Evolutionary conservation across 345 rosid species (phyloP).

Genomic region (Noccaea caerulescens): DNA sequence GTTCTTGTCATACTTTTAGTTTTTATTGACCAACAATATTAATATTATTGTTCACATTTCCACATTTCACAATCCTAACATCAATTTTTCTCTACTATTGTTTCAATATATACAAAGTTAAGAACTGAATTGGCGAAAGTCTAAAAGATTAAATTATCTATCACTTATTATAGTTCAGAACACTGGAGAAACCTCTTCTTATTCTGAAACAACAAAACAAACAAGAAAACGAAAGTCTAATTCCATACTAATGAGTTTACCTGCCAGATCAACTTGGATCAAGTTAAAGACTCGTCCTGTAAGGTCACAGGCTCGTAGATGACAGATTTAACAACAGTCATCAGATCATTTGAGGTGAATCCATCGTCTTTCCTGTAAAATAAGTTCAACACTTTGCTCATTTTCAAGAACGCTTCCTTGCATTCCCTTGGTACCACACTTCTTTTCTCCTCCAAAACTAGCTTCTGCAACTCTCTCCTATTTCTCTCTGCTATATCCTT

Average conservation of each 20-base stretch:
- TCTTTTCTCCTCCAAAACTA: constrained; percentile 59
- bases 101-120: background rate
- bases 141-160: background rate
- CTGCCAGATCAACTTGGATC: background rate
- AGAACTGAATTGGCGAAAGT: background rate
- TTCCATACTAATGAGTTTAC: background rate
- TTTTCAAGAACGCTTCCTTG: constrained; percentile 78
- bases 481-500: constrained; percentile 41
- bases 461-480: constrained; percentile 55
- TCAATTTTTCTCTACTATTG: background rate
- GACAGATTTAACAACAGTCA: constrained; percentile 53
- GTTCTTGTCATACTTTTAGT: background rate
- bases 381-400: constrained; percentile 68
- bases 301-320: constrained; percentile 52
- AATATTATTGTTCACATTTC: background rate
- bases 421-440: constrained; percentile 68
- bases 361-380: constrained; percentile 83
- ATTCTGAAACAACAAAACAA: background rate
- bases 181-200: background rate
- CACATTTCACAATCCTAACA: background rate
- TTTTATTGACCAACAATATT: background rate
- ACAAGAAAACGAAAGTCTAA: background rate
- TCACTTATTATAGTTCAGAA: no score
- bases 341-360: constrained; percentile 61
- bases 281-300: constrained; percentile 25